Conservation (phyloP, 1,284 basidiomycete genomes). For the Tilletia indica region DNA sequence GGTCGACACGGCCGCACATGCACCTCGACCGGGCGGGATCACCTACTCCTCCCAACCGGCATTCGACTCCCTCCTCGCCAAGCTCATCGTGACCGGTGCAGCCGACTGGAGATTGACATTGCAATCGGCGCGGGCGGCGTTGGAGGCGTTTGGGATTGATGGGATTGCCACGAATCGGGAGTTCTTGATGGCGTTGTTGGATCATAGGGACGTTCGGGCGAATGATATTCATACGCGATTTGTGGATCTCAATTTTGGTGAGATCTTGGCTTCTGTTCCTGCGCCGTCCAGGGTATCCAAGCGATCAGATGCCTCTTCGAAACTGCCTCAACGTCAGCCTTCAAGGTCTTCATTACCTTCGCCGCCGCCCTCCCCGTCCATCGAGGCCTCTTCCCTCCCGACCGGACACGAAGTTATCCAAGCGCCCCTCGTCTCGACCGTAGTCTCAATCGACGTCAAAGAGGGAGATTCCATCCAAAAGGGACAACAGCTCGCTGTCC, state of each 20-base stretch:
- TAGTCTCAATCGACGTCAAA: slow-evolving; percentile 26
- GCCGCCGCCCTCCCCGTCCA: too few species aligned
- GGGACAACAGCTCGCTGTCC: slow-evolving; percentile 16
- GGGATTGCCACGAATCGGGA: slow-evolving; percentile 31
- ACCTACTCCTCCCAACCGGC: slow-evolving; percentile 26
- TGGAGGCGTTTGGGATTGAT: slow-evolving; percentile 24
- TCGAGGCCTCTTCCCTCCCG: background rate
- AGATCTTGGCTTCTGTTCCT: background rate
- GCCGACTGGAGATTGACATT: slow-evolving; percentile 23
- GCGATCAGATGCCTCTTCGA: too few species aligned
- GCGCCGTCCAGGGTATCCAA: too few species aligned
- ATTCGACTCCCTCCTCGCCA: slow-evolving; percentile 42
- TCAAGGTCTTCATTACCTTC: too few species aligned
- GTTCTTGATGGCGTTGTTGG: slow-evolving; percentile 28
- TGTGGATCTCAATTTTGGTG: slow-evolving; percentile 14
- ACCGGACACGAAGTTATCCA: slow-evolving; percentile 21
- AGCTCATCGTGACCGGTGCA: slow-evolving; percentile 35
- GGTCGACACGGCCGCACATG: slow-evolving; percentile 37
- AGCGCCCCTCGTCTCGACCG: slow-evolving; percentile 26
- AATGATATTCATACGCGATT: slow-evolving; percentile 18
- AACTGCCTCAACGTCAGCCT: background rate
- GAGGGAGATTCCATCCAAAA: slow-evolving; percentile 20
- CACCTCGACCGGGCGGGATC: slow-evolving; percentile 26
- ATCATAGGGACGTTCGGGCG: slow-evolving; percentile 20
- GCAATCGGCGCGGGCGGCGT: slow-evolving; percentile 17